Evolutionary conservation across 176 grass and related monocot genomes (phyloP).

Genomic region (Stipa capillata): DNA sequence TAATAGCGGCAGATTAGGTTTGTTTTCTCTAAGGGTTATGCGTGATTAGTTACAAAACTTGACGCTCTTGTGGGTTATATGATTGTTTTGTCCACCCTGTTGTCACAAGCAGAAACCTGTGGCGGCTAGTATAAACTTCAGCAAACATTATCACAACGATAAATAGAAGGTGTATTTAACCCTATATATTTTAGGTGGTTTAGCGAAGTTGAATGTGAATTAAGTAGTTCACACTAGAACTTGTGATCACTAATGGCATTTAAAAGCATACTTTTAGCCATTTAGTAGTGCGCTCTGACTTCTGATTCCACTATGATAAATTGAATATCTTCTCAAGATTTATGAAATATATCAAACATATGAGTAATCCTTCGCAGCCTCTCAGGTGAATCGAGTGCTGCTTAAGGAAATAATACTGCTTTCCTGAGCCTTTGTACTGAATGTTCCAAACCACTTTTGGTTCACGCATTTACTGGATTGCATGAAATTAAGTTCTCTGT

Average conservation of each 20-base stretch:
- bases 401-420: background rate
- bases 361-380: background rate
- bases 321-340: background rate
- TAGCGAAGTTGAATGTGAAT: background rate
- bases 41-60: background rate
- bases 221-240: background rate
- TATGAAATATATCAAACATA: background rate
- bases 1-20: background rate
- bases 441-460: background rate
- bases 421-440: background rate
- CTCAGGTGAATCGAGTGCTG: background rate
- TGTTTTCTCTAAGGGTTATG: background rate
- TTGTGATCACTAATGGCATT: background rate
- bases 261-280: background rate
- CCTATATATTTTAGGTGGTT: background rate
- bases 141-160: background rate
- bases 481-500: background rate
- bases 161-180: background rate
- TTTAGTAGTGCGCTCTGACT: background rate
- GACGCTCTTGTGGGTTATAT: background rate
- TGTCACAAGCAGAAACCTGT: background rate
- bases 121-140: background rate
- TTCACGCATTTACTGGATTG: background rate
- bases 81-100: background rate
- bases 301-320: background rate